Conservation (phyloP, 352 stramenopile genomes). For the Pythium chondricola region DNA sequence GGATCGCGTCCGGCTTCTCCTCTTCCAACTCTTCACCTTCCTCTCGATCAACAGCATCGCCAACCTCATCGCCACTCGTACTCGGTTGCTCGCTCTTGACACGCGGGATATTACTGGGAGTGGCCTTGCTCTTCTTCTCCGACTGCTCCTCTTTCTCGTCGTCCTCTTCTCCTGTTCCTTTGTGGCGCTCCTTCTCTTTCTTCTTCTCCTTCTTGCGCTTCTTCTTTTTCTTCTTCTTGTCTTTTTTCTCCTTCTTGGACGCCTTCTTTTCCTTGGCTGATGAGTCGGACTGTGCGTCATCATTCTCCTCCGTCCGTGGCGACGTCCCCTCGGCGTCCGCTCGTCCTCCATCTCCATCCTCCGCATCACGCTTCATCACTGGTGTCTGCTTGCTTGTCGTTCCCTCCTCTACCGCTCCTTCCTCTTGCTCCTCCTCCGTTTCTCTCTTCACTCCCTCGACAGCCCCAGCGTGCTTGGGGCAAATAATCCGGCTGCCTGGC, state of each 20-base stretch:
- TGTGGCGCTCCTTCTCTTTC: constrained; percentile 16
- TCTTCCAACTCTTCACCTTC: constrained; percentile 1
- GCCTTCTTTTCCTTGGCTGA: constrained; percentile 32
- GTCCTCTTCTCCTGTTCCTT: constrained; percentile 8
- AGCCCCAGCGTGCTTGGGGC: constrained; percentile 38
- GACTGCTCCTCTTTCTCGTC: constrained; percentile 13
- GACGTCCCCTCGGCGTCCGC: constrained; percentile 15
- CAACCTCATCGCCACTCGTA: background rate
- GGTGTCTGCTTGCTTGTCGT: constrained; percentile 6
- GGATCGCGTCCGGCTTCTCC: constrained; percentile 10
- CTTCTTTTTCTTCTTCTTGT: constrained; percentile 64
- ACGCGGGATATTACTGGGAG: too few species aligned
- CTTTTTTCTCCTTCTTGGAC: constrained; percentile 40
- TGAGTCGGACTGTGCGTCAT: constrained; percentile 22
- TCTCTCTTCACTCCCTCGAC: background rate
- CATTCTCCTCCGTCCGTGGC: constrained; percentile 18
- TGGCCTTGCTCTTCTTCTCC: constrained; percentile 9
- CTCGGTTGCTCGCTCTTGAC: background rate
- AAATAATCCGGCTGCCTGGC: constrained; percentile 71
- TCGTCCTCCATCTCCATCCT: constrained; percentile 1
- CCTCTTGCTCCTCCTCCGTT: background rate
- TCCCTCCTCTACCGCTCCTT: constrained; percentile 1
- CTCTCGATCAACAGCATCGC: too few species aligned
- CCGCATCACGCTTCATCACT: constrained; percentile 7
- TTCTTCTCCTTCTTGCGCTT: constrained; percentile 36